Percentiles rank a stretch among this genome's conserved stretches.
phyloP scores from a whole-genome alignment of 2,329 filamentous ascomycete species.

The Verticillium tricorpus region DNA sequence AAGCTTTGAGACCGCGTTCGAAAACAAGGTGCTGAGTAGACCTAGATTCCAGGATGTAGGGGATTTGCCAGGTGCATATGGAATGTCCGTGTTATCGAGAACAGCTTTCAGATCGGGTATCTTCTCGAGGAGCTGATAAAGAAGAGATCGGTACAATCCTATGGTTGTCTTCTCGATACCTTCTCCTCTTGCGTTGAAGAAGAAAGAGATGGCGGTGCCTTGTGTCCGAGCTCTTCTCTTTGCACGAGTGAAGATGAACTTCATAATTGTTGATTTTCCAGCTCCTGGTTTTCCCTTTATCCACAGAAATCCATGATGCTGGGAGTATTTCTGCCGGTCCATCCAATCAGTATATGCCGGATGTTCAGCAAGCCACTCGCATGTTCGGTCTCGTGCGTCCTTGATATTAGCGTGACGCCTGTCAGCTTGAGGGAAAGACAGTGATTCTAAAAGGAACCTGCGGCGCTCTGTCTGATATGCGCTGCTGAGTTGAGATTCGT shows the following conservation, averaged over 20 bases:
- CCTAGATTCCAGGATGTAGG: not conserved
- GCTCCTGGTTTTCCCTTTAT: constrained; percentile 40
- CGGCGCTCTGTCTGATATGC: constrained; percentile 19
- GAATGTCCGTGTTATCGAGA: constrained; percentile 16
- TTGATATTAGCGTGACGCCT: constrained; percentile 29
- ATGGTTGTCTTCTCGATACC: constrained; percentile 35
- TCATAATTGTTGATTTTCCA: constrained; percentile 44
- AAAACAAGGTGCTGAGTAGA: not conserved
- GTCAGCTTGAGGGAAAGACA: constrained; percentile 34
- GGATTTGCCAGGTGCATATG: too few species aligned
- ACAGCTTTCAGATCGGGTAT: constrained; percentile 26
- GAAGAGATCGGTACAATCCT: constrained; percentile 46
- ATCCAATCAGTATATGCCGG: constrained; percentile 31
- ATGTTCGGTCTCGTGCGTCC: constrained; percentile 30
- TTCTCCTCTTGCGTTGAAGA: constrained; percentile 42
- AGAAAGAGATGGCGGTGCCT: constrained; percentile 27
- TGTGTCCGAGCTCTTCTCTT: not conserved
- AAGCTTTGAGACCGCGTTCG: not conserved
- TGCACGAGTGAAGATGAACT: constrained; percentile 24
- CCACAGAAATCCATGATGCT: constrained; percentile 38
- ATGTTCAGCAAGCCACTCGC: constrained; percentile 33
- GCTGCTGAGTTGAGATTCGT: not conserved
- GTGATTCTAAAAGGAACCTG: constrained; percentile 9
- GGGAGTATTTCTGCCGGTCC: constrained; percentile 17
- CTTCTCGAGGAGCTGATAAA: constrained; percentile 37